Evolutionary conservation across 2,329 filamentous ascomycete genomes (phyloP), one percentile per base, ranked within the genome.

Genomic region (Aspergillus puulaauensis): DNA sequence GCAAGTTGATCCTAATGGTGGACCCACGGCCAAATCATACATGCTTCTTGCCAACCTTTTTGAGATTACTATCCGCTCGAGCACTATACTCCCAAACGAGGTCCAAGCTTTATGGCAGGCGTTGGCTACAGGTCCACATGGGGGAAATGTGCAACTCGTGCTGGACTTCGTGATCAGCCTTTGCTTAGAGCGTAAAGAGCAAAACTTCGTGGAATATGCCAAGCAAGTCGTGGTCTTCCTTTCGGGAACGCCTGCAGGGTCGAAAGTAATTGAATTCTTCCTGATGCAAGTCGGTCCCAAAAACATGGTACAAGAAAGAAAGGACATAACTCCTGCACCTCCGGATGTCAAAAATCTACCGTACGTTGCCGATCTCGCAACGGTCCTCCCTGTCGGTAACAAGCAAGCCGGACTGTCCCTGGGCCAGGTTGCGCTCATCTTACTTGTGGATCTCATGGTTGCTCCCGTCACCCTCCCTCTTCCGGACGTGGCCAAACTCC

Each of bases 211-310:
- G 55, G 91, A 97, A 66, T 96, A 96, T 70, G 93, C 93, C 5
- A 99, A 98, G 77, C 95, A 99, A 73, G 95, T 99, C 52, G 92
- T 98, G 15, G 96, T 99, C 0, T 98, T 97, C 72, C 75, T 99
- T 5, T 96, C 95, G 0, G 95, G 91, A 63, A 96, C 84, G 69
- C 89, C 76, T 70, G 87, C 93, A 2, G 93, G 93, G 0, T 88
- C 90, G 48, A 96, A 96, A 68, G 93, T 99, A 3, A 88, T 99
- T 11, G 95, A 99, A 63, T 97, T 97, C 65, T 82, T 99, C 54
- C 79, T 98, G 27, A 83, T 96, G 75, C 92, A 97, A 64, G 92
- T 99, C 61, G 90, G 86, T 0, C 93, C 96, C 1, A 96, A 95
- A 73, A 90, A 92, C n/a, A 98, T 99, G 93, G 92, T 97, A 9